Conservation (phyloP, 1,284 basidiomycete genomes). For the Coriolopsis trogii region DNA sequence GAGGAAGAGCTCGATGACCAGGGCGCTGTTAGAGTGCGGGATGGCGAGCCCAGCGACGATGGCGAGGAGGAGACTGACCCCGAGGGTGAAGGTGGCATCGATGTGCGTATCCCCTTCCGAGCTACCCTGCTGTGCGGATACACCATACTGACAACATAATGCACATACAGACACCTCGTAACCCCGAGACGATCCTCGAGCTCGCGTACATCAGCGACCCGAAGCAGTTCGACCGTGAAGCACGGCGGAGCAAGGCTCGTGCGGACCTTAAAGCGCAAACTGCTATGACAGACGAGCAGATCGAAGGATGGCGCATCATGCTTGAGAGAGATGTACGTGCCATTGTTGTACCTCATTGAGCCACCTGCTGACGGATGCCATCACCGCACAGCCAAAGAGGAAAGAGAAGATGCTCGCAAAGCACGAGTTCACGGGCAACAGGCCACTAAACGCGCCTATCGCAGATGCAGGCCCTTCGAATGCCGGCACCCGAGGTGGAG, state of each 20-base stretch:
- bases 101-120: conserved; percentile 11
- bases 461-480: conserved; percentile 12
- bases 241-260: conserved; percentile 65
- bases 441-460: conserved; percentile 25
- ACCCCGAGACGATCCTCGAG: conserved; percentile 70
- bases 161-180: conserved; percentile 27
- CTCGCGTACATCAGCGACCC: conserved; percentile 75
- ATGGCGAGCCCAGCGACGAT: conserved; percentile 64
- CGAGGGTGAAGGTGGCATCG: conserved; percentile 37
- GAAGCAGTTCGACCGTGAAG: conserved; percentile 77
- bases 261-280: conserved; percentile 68
- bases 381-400: conserved; percentile 51
- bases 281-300: conserved; percentile 76
- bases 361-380: neutral
- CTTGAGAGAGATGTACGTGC: conserved; percentile 77
- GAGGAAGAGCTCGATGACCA: conserved; percentile 54
- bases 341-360: neutral
- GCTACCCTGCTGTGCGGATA: no score
- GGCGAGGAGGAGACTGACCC: conserved; percentile 50
- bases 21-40: conserved; percentile 52
- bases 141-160: conserved; percentile 4
- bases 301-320: conserved; percentile 90
- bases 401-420: conserved; percentile 73
- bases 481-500: conserved; percentile 25
- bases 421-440: conserved; percentile 76